A percentile compares a stretch with the other conserved stretches of the same genome.
These are phyloP conservation scores for Thermothelomyces thermophilus DNA, from an alignment of 2,329 filamentous ascomycete species.

Conservation along the genomic window DNA sequence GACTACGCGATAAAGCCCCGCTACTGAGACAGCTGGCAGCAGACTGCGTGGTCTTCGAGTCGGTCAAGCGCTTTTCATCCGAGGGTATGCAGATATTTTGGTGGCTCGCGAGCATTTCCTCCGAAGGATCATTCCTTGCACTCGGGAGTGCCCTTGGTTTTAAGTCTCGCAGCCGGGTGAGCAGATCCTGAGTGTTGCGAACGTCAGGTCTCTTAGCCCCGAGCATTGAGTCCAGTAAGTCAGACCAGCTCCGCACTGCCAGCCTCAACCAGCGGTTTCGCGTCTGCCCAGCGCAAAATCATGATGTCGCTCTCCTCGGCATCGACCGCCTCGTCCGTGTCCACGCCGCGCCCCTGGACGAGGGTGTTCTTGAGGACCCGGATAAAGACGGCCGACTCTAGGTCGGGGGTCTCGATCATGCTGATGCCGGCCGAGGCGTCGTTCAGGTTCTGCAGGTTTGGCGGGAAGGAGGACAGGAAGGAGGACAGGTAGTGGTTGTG, in stretches of 20 bases:
- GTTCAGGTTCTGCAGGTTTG: slow-evolving; percentile 73
- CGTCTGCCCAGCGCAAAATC: slow-evolving; percentile 68
- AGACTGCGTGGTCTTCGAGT: no score
- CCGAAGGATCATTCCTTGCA: no score
- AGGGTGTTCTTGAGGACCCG: slow-evolving; percentile 58
- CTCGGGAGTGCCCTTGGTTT: no score
- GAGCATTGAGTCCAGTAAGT: slow-evolving; percentile 20
- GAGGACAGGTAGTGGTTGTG: slow-evolving; percentile 78
- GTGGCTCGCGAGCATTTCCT: no score
- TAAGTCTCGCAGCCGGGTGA: no score
- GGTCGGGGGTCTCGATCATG: slow-evolving; percentile 87
- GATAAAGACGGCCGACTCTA: slow-evolving; percentile 78
- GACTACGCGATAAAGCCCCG: no score
- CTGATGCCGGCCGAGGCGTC: slow-evolving; percentile 82
- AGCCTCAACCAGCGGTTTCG: slow-evolving; percentile 52
- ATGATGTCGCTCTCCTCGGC: slow-evolving; percentile 57
- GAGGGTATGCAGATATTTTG: no score
- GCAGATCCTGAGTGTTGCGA: not conserved
- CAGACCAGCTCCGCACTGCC: slow-evolving; percentile 54
- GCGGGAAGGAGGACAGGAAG: slow-evolving; percentile 78
- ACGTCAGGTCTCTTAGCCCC: not conserved
- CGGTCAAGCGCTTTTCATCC: no score
- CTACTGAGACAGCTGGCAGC: no score
- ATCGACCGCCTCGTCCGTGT: slow-evolving; percentile 54
- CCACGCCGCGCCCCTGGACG: slow-evolving; percentile 55